Base-by-base conservation (phyloP, 768 basidiomycete species). In the Mycena rebaudengoi region DNA sequence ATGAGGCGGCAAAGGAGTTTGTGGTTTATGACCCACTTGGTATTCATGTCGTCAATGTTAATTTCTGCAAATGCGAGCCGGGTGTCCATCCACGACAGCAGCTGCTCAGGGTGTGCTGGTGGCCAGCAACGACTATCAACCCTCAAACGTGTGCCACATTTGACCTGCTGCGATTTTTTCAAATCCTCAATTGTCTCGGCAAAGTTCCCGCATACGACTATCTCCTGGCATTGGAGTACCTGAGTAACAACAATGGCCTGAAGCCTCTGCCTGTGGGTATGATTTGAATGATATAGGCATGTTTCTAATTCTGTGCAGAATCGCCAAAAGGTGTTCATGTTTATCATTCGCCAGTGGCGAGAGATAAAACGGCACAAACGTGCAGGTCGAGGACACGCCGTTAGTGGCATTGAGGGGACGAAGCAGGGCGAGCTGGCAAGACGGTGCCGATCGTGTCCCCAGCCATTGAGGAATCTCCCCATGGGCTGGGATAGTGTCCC, bases 191-290 rank as follows among this genome's bases (percentile, higher is more conserved):
- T 10, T 60, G 68, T 7, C 46, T 64, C 26, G 62, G 57, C 2
- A 70, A 70, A 29, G 20, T 62, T 10, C 60, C 62, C 0, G 50
- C 57, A 0, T 70, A 68, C 48, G 63, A 68, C 21, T 70, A 44
- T 29, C 13, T 62, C 26, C 60, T 51, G 3, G 60, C 43, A 1
- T 28, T 62, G 3, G 60, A 62, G 26, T 33, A 13, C 8, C 40
- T 18, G 2, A 62, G 51, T 0, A 48, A 46, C 11, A 16, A 54
- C 20, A 32, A 62, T 28, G 52, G 60, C 0, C 44, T 62, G 2
- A 62, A 53, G 21, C 50, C 43, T 1, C 60, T 45, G 32, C n/a
- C n/a, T n/a, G 60, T 70, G n/a, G 26, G 26, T 41, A 21, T 4
- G n/a, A 45, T 20, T 13, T 13, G 30, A 40, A 45, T 7, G 40